These are phyloP conservation scores for Sugiyamaella smithiae DNA, from an alignment of 805 yeast species.

Conservation along the genomic window DNA sequence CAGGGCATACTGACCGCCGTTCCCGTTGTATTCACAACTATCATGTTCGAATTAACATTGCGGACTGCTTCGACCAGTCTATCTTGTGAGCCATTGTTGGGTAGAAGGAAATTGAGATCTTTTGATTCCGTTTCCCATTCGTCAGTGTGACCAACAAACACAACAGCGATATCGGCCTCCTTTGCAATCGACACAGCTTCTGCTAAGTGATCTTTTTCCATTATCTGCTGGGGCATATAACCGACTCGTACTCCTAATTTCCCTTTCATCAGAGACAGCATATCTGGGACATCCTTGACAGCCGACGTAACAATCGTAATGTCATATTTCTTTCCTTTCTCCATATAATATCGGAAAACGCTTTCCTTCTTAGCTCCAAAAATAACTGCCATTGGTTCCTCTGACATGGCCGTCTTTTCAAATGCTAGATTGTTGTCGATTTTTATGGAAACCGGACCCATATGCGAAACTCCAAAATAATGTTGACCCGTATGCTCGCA, in stretches of 20 bases:
- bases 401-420: conserved; percentile 55
- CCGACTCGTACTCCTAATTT: conserved; percentile 44
- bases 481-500: conserved; percentile 50
- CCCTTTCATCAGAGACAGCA: neutral
- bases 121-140: conserved; percentile 57
- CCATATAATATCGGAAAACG: neutral
- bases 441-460: conserved; percentile 56
- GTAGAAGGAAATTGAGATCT: conserved; percentile 50
- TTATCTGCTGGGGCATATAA: conserved; percentile 46
- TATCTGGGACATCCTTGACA: neutral
- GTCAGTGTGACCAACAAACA: conserved; percentile 46
- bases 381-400: conserved; percentile 49
- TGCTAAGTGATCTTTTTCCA: conserved; percentile 24
- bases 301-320: conserved; percentile 3
- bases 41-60: conserved; percentile 45
- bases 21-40: conserved; percentile 54
- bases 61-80: conserved; percentile 42
- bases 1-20: conserved; percentile 58
- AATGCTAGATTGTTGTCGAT: conserved; percentile 51
- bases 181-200: conserved; percentile 48
- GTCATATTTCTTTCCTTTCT: conserved; percentile 3
- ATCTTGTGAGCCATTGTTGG: conserved; percentile 39
- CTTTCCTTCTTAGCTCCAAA: conserved; percentile 1
- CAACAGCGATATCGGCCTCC: conserved; percentile 46
- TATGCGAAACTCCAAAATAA: conserved; percentile 49